phyloP scores from a whole-genome alignment of 2,329 filamentous ascomycete species.

The Calonectria honghensis region DNA sequence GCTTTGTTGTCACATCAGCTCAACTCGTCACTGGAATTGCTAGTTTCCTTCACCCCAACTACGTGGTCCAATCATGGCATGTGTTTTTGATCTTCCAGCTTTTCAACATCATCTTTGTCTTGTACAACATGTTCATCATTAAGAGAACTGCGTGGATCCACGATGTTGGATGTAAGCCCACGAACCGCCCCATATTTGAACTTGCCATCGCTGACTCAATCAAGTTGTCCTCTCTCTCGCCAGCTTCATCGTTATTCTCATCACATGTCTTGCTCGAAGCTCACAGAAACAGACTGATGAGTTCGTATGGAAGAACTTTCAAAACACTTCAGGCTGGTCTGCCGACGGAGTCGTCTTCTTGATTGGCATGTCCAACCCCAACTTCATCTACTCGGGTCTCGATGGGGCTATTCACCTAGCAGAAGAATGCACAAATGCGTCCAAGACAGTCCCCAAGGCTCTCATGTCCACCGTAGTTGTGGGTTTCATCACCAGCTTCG shows the following conservation, averaged over 20 bases:
- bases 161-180: constrained; percentile 40
- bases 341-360: constrained; percentile 58
- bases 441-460: constrained; percentile 57
- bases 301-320: constrained; percentile 58
- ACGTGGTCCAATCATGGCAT: constrained; percentile 34
- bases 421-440: constrained; percentile 59
- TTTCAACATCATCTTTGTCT: constrained; percentile 34
- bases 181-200: neutral
- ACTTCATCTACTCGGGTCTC: constrained; percentile 61
- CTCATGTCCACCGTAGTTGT: constrained; percentile 58
- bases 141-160: constrained; percentile 41
- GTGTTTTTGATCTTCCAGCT: constrained; percentile 40
- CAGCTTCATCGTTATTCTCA: constrained; percentile 38
- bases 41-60: constrained; percentile 27
- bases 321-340: constrained; percentile 56
- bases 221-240: constrained; percentile 38
- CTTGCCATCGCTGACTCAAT: neutral
- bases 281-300: constrained; percentile 27
- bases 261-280: constrained; percentile 39
- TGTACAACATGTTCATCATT: constrained; percentile 41
- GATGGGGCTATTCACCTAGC: constrained; percentile 62
- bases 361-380: constrained; percentile 61
- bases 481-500: constrained; percentile 58
- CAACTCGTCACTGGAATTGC: constrained; percentile 38
- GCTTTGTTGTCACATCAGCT: constrained; percentile 34